phyloP scores from a whole-genome alignment of 1,284 basidiomycete species.

The Leccinum fuscescens region DNA sequence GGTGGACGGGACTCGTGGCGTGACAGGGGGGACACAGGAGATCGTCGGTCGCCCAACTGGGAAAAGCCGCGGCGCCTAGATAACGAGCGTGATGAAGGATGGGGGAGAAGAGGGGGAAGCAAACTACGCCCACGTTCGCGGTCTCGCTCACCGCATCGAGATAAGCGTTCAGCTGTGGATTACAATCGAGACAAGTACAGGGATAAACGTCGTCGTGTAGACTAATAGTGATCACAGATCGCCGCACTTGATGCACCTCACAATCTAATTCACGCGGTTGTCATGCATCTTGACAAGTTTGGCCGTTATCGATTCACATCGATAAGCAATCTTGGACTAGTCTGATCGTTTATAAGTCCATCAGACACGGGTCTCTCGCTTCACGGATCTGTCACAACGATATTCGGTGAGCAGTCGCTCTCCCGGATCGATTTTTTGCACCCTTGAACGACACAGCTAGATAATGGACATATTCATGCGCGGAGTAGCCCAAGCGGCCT shows the following conservation, averaged over 20 bases:
- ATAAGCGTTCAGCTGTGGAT: constrained; percentile 38
- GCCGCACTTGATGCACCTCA: neutral
- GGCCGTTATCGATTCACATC: constrained; percentile 19
- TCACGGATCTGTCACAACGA: constrained; percentile 8
- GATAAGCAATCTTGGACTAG: neutral
- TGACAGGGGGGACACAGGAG: constrained; percentile 35
- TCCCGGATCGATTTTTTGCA: neutral
- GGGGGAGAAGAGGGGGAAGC: constrained; percentile 18
- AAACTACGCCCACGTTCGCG: constrained; percentile 33
- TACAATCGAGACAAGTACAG: constrained; percentile 35
- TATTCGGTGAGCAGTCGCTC: constrained; percentile 21
- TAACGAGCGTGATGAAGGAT: constrained; percentile 24
- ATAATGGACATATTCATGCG: constrained; percentile 39
- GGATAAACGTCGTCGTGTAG: constrained; percentile 42
- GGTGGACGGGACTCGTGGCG: constrained; percentile 44
- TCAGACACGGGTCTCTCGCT: neutral
- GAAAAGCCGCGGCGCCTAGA: constrained; percentile 27
- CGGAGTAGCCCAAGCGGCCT: constrained; percentile 26
- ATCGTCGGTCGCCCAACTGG: constrained; percentile 28
- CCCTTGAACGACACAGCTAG: constrained; percentile 1
- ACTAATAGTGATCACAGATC: constrained; percentile 20
- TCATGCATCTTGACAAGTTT: neutral
- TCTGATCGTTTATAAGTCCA: constrained; percentile 22
- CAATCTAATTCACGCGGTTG: neutral
- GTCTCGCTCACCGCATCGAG: constrained; percentile 37